Evolutionary conservation across 345 rosid species (phyloP), one percentile per base, ranked within the genome.

Genomic region (Rhodomyrtus tomentosa): DNA sequence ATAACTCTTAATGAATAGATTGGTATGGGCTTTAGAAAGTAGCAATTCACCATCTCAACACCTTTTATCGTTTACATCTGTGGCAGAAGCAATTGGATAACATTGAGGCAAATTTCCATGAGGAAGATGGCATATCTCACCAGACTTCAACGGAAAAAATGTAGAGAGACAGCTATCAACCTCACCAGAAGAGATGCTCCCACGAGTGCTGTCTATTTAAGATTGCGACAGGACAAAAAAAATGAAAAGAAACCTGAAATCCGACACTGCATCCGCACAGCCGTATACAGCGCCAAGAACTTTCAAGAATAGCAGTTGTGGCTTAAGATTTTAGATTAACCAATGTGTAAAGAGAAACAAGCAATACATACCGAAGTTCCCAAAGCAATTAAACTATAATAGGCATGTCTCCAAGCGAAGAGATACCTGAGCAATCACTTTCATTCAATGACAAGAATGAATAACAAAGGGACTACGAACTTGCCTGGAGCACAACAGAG

Each of bases 401-500:
- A 68, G 79, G 79, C 45, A 68, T 36, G 79, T 38, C 79, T 36
- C 45, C 45, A 36, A 4, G 12, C 13, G 0, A 11, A 18, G 79
- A 68, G 45, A 68, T 0, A 18, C 45, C 18, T 18, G 25, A 68
- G 45, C 36, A 50, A 56, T 81, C 55, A 50, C 83, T 52, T 52
- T 38, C 50, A 68, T 38, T 29, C 40, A 36, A 58, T 21, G 1
- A 55, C 49, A 54, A 58, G 50, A 84, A 13, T 80, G 83, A 83
- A 76, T 20, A n/a, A 7, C 36, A 45, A 62, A 83, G 82, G 73
- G 58, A 56, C 27, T 50, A 81, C 80, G 2, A 85, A 87, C 91
- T 87, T 88, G 88, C 99, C 99, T 97, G 98, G 88, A 97, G 98
- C 88, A 97, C 98, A 10, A 97, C 90, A 74, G 99, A 94, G 88